Evolutionary conservation across 2,329 filamentous ascomycete genomes (phyloP).

Genomic region (Graphilbum fragrans): DNA sequence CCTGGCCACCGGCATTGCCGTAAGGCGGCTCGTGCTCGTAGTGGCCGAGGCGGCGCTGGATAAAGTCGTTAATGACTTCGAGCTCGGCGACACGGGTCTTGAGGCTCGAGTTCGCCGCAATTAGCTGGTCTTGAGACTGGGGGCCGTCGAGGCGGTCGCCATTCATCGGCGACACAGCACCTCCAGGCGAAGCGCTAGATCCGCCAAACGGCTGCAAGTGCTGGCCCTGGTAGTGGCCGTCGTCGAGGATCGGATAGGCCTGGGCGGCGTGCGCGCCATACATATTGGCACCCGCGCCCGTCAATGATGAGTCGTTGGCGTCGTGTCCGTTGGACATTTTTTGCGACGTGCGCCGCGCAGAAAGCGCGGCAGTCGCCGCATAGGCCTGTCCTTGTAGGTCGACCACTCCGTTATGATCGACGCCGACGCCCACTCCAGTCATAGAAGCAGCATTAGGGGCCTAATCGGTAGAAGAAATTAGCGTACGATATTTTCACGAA

Average conservation of each 20-base stretch:
- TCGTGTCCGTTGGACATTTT: constrained; percentile 64
- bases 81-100: constrained; percentile 92
- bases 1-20: constrained; percentile 28
- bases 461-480: constrained; percentile 1
- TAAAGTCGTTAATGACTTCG: constrained; percentile 84
- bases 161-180: constrained; percentile 33
- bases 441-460: constrained; percentile 8
- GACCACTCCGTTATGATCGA: constrained; percentile 44
- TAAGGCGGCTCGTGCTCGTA: constrained; percentile 51
- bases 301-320: constrained; percentile 65
- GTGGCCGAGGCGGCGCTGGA: constrained; percentile 60
- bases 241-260: constrained; percentile 61
- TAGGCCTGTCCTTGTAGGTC: constrained; percentile 38
- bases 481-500: background rate
- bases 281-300: constrained; percentile 66
- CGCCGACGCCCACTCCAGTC: constrained; percentile 15
- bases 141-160: constrained; percentile 56
- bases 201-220: constrained; percentile 36
- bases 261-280: constrained; percentile 64
- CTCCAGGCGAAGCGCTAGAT: constrained; percentile 41
- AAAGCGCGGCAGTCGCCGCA: constrained; percentile 39
- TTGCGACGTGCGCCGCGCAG: constrained; percentile 50
- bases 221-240: constrained; percentile 53
- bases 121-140: constrained; percentile 68
- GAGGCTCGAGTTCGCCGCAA: constrained; percentile 72